Conservation (phyloP, 768 basidiomycete species). For the Calocera viscosa region DNA sequence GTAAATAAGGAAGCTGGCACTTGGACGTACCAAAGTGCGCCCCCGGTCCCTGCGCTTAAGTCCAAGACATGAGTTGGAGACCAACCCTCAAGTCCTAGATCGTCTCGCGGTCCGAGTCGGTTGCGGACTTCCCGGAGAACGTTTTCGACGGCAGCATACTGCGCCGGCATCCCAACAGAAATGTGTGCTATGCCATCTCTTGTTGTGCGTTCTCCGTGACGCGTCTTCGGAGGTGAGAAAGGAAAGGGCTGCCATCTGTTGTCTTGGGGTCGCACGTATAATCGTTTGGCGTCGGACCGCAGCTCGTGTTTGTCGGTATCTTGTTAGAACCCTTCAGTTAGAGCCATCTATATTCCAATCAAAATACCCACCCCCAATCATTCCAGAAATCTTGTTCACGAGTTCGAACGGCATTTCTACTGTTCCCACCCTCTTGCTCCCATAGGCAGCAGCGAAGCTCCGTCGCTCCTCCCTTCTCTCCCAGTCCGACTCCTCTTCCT, state of each 20-base stretch:
- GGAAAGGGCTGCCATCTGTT: slow-evolving; percentile 19
- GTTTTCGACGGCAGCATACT: slow-evolving; percentile 68
- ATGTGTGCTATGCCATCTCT: slow-evolving; percentile 77
- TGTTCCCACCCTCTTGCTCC: slow-evolving; percentile 57
- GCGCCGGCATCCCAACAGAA: slow-evolving; percentile 70
- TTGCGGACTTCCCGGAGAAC: slow-evolving; percentile 56
- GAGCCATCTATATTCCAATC: background rate
- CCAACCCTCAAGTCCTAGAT: slow-evolving; percentile 41
- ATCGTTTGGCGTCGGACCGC: slow-evolving; percentile 57
- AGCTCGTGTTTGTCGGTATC: slow-evolving; percentile 52
- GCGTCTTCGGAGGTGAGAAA: slow-evolving; percentile 35
- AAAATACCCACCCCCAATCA: slow-evolving; percentile 38
- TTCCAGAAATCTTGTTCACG: slow-evolving; percentile 45
- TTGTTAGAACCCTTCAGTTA: slow-evolving; percentile 24
- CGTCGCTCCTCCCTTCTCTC: slow-evolving; percentile 35
- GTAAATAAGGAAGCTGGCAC: background rate
- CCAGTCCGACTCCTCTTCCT: slow-evolving; percentile 17
- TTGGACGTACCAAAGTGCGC: slow-evolving; percentile 59
- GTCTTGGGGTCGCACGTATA: slow-evolving; percentile 39
- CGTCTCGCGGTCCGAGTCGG: slow-evolving; percentile 37
- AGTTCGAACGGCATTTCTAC: slow-evolving; percentile 64
- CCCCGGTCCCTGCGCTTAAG: slow-evolving; percentile 75
- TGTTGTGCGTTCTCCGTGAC: slow-evolving; percentile 45
- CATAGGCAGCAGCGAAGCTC: slow-evolving; percentile 73
- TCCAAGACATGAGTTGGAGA: slow-evolving; percentile 45